A percentile compares a stretch with the other conserved stretches of the same genome.
These are phyloP conservation scores for Colletotrichum eremochloae DNA, from an alignment of 2,329 filamentous ascomycete genomes.

Conservation along the genomic window DNA sequence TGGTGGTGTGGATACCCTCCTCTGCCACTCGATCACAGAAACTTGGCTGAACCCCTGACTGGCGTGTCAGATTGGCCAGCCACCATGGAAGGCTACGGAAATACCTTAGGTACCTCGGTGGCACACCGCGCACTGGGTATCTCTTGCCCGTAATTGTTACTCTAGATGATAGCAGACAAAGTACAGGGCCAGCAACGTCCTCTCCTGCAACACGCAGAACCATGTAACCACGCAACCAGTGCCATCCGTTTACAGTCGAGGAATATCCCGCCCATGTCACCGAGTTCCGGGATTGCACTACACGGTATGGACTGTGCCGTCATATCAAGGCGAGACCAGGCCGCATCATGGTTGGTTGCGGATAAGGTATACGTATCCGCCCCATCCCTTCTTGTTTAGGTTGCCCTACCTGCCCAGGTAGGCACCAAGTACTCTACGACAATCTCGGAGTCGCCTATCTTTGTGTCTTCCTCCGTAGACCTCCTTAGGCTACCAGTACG, in stretches of 20 bases:
- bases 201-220: background rate
- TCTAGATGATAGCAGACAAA: background rate
- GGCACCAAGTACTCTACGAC: background rate
- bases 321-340: background rate
- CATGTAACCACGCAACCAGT: background rate
- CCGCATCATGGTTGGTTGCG: background rate
- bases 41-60: conserved; percentile 26
- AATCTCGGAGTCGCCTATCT: background rate
- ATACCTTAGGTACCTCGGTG: background rate
- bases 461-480: background rate
- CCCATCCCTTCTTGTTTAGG: background rate
- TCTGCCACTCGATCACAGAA: background rate
- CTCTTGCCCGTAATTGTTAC: background rate
- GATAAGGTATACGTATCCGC: background rate
- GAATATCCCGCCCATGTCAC: conserved; percentile 1
- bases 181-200: background rate
- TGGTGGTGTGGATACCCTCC: background rate
- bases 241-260: background rate
- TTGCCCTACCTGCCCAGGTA: too few relatives aligned
- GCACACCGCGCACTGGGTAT: background rate
- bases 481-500: background rate
- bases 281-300: background rate
- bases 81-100: conserved; percentile 2
- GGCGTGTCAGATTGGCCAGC: conserved; percentile 26
- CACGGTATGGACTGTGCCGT: background rate